Base-by-base conservation (phyloP, 2,329 filamentous ascomycete genomes). In the Trematosphaeria pertusa region DNA sequence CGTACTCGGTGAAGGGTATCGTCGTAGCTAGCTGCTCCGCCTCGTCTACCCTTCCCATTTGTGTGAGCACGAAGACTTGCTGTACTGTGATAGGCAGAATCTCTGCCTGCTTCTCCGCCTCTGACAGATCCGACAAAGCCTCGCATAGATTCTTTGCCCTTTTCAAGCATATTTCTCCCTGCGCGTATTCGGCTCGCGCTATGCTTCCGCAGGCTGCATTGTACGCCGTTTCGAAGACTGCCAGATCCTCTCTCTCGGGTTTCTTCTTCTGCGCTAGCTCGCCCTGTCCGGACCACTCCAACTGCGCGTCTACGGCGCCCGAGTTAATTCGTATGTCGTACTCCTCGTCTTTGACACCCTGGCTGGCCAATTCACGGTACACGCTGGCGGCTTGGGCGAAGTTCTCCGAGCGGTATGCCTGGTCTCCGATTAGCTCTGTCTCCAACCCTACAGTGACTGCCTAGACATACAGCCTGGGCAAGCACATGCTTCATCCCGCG, bases 191-290 rank as follows among this genome's bases (percentile, higher is more conserved):
- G 6, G 85, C 87, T 36, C 83, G 78, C 11, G 87, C 87, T 59
- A 94, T 85, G 67, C 83, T 84, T 15, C 80, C 80, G 67, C 89
- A 93, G 7, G 88, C 89, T 18, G 84, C 81, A 69, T 95, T 95
- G 74, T 89, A 95, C 9, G 88, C 86, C 19, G 87, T 86, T 74
- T 94, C 90, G 59, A 94, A 94, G 2, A 86, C 83, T 52, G 91
- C 87, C 19, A 88, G 73, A 59, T 89, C 84, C 50, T 86, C 83
- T 48, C 80, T 75, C 5, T 74, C 73, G 7, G 81, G 76, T 62
- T 82, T 83, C 69, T 82, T 81, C 56, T 78, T 80, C 48, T 75
- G 72, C 28, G 78, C 77, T 26, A 78, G 64, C 46, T 80, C 72
- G 14, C 79, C 80, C 37, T 76, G 75, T 3, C 84, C 84, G 38